These are phyloP conservation scores for Coemansia sp. DNA, from an alignment of 192 early-diverging fungal genomes.

Conservation along the genomic window DNA sequence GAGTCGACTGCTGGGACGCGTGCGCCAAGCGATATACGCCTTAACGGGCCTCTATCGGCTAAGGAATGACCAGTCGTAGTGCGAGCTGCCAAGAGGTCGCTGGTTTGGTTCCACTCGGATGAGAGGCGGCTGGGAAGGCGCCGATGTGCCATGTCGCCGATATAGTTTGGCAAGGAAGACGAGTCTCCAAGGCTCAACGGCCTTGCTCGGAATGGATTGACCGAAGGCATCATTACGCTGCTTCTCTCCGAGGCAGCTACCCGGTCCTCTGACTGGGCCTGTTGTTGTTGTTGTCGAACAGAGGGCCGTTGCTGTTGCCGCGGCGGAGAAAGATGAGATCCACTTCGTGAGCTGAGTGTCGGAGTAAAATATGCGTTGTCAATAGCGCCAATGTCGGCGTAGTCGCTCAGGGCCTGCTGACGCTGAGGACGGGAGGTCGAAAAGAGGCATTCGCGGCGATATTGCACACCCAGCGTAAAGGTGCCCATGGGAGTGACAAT, in stretches of 20 bases:
- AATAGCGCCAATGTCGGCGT: slow-evolving; percentile 18
- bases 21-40: slow-evolving; percentile 26
- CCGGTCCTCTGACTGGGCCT: not conserved
- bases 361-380: slow-evolving; percentile 51
- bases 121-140: slow-evolving; percentile 9
- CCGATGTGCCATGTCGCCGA: not conserved
- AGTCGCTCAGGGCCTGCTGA: not conserved
- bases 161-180: slow-evolving; percentile 30
- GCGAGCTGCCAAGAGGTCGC: slow-evolving; percentile 1
- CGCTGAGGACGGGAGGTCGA: not conserved
- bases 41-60: slow-evolving; percentile 4
- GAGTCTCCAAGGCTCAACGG: slow-evolving; percentile 43
- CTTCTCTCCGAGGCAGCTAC: slow-evolving; percentile 2
- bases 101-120: slow-evolving; percentile 4
- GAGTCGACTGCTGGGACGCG: slow-evolving; percentile 7
- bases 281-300: slow-evolving; percentile 7
- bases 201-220: slow-evolving; percentile 45
- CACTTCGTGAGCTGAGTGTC: slow-evolving; percentile 50
- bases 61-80: not conserved
- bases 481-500: slow-evolving; percentile 47
- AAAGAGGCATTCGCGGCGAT: slow-evolving; percentile 49
- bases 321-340: slow-evolving; percentile 27
- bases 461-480: slow-evolving; percentile 50
- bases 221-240: slow-evolving; percentile 32
- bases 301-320: slow-evolving; percentile 6